Evolutionary conservation across 2,329 filamentous ascomycete genomes (phyloP), one percentile per base, ranked within the genome.

Genomic region (Cordyceps cicadae): DNA sequence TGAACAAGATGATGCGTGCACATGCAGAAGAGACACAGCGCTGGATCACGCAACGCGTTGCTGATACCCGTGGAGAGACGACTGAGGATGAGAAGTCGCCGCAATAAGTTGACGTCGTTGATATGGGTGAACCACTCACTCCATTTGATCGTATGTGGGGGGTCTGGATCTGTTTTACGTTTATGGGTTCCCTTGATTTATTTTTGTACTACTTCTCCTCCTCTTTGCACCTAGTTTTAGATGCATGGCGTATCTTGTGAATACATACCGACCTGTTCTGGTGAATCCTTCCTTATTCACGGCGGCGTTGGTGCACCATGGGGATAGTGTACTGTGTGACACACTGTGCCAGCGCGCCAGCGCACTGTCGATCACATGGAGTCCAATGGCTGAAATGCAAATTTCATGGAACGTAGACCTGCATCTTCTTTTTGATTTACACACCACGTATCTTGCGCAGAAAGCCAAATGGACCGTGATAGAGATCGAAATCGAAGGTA

Each of bases 1-100:
- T 86, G 12, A 78, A 76, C 50, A 76, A 74, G 63, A 86, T 86
- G 83, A 83, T 85, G 79, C 74, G 75, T 50, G 72, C 71, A 56
- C 83, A 87, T 66, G 76, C 78, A 2, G 66, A 68, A 3, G 81
- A 86, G 43, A 78, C 79, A 1, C 75, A 77, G 51, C 67, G 74
- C 29, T 87, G 81, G 77, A 80, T 87, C 21, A 19, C 74, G 54
- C 73, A 73, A 5, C 72, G 77, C 49, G 66, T 76, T 11, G 66
- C 68, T 6, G 69, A 69, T 9, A 69, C 68, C 12, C 70, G 70
- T 21, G 77, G 75, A 1, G 77, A 81, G 56, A 78, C 76, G 26
- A 82, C 77, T 0, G 80, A 81, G 54, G 79, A 82, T 2, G 81
- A 81, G 34, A 73, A 74, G 65, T 68, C 67, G 68, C 67, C 60